Conservation (phyloP, 768 basidiomycete genomes). For the Pleurotus eryngii region DNA sequence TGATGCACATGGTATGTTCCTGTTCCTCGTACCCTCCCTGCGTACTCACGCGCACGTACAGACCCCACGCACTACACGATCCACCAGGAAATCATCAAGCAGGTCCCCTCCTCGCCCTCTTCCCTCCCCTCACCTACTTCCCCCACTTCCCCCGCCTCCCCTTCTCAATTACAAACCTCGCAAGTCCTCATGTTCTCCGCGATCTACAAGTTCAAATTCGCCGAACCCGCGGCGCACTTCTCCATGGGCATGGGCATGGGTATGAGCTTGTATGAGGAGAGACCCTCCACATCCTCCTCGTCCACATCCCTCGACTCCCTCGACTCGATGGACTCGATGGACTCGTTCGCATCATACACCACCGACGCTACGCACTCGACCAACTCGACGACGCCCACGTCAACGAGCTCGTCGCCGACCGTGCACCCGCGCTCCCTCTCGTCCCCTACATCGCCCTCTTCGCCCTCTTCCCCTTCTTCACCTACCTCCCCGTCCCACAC, state of each 20-base stretch:
- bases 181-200: slow-evolving; percentile 46
- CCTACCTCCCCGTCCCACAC: slow-evolving; percentile 4
- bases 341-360: no score
- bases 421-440: not conserved
- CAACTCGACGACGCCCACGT: no score
- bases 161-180: no score
- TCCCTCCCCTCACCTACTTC: not conserved
- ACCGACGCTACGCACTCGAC: no score
- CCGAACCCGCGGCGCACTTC: slow-evolving; percentile 17
- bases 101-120: slow-evolving; percentile 25
- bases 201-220: slow-evolving; percentile 50
- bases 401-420: not conserved
- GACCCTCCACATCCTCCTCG: no score
- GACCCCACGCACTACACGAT: slow-evolving; percentile 69
- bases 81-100: slow-evolving; percentile 53
- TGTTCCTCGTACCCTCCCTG: slow-evolving; percentile 2
- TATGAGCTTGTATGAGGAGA: no score
- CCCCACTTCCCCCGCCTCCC: slow-evolving; percentile 8
- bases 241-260: not conserved
- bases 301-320: no score
- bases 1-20: slow-evolving; percentile 35
- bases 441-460: not conserved
- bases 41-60: slow-evolving; percentile 18
- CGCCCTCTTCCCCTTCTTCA: slow-evolving; percentile 6
- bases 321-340: no score